Evolutionary conservation across 108 stramenopile species (phyloP), one percentile per base, ranked within the genome.

Genomic region (Nitzschia putrida): DNA sequence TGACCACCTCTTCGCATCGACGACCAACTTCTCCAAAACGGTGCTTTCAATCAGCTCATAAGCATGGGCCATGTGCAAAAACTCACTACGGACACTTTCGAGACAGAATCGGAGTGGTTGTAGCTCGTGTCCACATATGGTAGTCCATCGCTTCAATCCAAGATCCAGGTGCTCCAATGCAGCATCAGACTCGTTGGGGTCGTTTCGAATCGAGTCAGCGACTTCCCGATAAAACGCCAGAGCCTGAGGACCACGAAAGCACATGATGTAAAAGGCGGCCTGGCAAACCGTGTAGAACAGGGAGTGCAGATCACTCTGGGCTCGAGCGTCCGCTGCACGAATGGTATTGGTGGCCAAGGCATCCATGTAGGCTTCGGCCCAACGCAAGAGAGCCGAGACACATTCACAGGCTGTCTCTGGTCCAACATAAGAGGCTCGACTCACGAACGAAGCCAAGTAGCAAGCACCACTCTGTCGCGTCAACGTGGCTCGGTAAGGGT

Each of bases 261-360:
- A 96, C 92, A 99, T 89, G 38, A 97, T 87, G 81, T 99, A 99
- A 69, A 97, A 97, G 6, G 92, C 85, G n/a, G 98, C 88, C 72
- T 99, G 98, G 59, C 94, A 95, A 42, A 92, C 83, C 0, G 94
- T 96, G 69, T 97, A 99, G 67, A 97, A 99, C 0, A 98, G 69
- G 24, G 80, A 83, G 74, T 97, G 97, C 10, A 78, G 49, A 13
- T 86, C 84, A 64, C 89, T 81, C 29, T 85, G 83, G 14, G 78
- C 70, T 52, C 80, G 79, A 9, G 77, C 67, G 59, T 81, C 86
- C 10, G 75, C 63, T n/a, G 73, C 74, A 23, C 67, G 73, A 44
- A 80, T 71, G 34, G 71, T 47, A 16, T 76, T 23, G 18, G 57
- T 53, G 4, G 49, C 66, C 11, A 87, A 64, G 6, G 85, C 72